Evolutionary conservation across 495 filamentous ascomycete genomes (phyloP).

Genomic region (Tetracladium setigerum): DNA sequence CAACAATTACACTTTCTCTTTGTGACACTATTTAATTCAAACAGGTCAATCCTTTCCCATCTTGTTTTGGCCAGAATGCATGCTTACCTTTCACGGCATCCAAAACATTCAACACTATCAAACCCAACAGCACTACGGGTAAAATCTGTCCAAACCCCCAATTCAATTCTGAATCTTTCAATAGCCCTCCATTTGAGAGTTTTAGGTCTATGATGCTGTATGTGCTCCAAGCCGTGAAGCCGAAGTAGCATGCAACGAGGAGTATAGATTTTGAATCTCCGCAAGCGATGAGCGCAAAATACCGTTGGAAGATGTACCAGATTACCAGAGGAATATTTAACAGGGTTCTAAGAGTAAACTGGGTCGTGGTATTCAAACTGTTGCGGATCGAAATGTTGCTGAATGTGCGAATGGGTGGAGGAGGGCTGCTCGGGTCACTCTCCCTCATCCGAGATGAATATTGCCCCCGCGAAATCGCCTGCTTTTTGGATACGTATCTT

Average conservation of each 20-base stretch:
- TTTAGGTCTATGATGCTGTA: background rate
- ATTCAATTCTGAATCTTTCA: background rate
- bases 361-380: too few species aligned
- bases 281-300: background rate
- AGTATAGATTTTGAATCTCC: background rate
- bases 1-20: too few species aligned
- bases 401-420: too few species aligned
- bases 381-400: too few species aligned
- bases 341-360: too few species aligned
- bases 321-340: background rate
- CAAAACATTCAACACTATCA: background rate
- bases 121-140: background rate
- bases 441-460: too few species aligned
- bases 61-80: too few species aligned
- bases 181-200: background rate
- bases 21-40: too few species aligned
- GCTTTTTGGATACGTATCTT: too few species aligned
- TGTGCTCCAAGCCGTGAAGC: background rate
- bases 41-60: too few species aligned
- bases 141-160: conserved; percentile 7
- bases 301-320: background rate
- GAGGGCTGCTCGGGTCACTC: too few species aligned
- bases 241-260: background rate
- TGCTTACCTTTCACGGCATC: background rate
- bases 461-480: too few species aligned